Percentiles rank a stretch among this genome's conserved stretches.
phyloP scores from a whole-genome alignment of 139 green algal species.

The Gonium pectorale region DNA sequence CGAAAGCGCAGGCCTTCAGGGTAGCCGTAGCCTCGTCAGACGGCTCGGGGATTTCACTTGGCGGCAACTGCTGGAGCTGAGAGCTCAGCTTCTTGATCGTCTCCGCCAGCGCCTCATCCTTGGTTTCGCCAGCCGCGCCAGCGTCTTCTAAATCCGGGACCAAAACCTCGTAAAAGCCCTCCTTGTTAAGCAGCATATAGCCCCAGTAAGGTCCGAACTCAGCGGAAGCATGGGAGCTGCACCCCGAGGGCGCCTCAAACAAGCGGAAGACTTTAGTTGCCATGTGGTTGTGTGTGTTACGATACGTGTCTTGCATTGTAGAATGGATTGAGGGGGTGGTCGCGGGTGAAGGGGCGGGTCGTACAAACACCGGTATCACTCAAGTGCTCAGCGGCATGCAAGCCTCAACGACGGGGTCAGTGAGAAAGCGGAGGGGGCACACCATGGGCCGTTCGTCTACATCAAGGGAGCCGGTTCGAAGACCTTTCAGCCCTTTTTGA shows the following conservation, averaged over 20 bases:
- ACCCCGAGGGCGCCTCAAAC: too few relatives aligned
- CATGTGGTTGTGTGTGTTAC: too few relatives aligned
- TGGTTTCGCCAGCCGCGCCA: conserved; percentile 6
- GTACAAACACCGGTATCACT: too few relatives aligned
- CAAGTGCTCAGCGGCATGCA: too few relatives aligned
- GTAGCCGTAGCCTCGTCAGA: background rate
- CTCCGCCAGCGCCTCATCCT: background rate
- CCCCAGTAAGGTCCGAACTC: background rate
- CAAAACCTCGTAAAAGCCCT: conserved; percentile 7
- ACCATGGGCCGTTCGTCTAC: too few relatives aligned
- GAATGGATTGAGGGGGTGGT: too few relatives aligned
- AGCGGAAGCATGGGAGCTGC: background rate
- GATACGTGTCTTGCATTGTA: too few relatives aligned
- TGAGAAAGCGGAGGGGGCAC: too few relatives aligned
- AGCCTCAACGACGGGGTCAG: too few relatives aligned
- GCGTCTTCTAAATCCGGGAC: conserved; percentile 24
- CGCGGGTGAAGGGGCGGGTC: too few relatives aligned
- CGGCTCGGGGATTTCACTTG: background rate
- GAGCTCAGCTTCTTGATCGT: conserved; percentile 16
- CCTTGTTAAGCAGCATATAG: background rate
- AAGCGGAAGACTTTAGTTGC: background rate
- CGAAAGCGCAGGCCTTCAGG: conserved; percentile 2
- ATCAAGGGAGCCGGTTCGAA: too few relatives aligned
- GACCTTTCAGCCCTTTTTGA: too few relatives aligned
- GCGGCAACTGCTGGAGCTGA: background rate